Conservation (phyloP, 2,329 filamentous ascomycete genomes). For the Grosmannia penicillata region DNA sequence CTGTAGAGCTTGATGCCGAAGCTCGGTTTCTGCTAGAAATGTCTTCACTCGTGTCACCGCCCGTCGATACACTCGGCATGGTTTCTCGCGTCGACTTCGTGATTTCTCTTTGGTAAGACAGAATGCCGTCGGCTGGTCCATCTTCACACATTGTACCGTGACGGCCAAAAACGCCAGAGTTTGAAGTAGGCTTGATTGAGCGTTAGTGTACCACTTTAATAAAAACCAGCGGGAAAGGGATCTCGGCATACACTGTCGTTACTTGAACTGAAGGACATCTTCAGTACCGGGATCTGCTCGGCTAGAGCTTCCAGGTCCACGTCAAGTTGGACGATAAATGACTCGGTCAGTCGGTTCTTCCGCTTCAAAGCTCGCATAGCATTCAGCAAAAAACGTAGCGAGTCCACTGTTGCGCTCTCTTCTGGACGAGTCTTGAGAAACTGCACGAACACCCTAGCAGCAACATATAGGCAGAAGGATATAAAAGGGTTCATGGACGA, state of each 20-base stretch:
- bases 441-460: conserved; percentile 86
- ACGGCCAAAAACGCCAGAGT: background rate
- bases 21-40: background rate
- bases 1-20: conserved; percentile 5
- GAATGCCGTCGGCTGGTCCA: conserved; percentile 21
- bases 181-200: background rate
- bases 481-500: conserved; percentile 83
- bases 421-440: conserved; percentile 90
- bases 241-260: conserved; percentile 32
- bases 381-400: conserved; percentile 76
- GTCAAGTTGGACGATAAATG: conserved; percentile 84
- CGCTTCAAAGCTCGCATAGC: conserved; percentile 83
- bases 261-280: conserved; percentile 37
- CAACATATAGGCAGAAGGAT: conserved; percentile 92
- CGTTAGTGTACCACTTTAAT: conserved; percentile 12
- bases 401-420: conserved; percentile 63
- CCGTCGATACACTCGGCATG: background rate
- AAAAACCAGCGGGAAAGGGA: background rate
- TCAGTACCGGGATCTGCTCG: conserved; percentile 42
- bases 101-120: conserved; percentile 20
- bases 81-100: conserved; percentile 1
- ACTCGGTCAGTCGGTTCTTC: conserved; percentile 83
- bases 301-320: conserved; percentile 72
- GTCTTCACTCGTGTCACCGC: conserved; percentile 2
- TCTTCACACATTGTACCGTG: conserved; percentile 9